A percentile compares a stretch with the other conserved stretches of the same genome.
These are phyloP conservation scores for Microcyclosporella mali DNA, from an alignment of 2,329 filamentous ascomycete species.

Conservation along the genomic window DNA sequence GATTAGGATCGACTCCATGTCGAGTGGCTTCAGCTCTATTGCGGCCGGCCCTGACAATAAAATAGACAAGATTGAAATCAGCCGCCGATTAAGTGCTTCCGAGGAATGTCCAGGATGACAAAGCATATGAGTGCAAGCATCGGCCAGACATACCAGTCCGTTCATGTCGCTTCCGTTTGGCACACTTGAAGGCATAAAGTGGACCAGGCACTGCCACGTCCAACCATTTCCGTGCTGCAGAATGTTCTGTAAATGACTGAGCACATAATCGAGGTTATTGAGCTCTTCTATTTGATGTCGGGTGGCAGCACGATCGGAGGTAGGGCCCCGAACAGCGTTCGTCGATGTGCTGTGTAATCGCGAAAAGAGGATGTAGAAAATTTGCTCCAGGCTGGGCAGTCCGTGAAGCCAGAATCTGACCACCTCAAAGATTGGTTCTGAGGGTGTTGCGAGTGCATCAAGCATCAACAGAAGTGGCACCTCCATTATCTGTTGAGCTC, in stretches of 20 bases:
- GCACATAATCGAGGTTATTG: slow-evolving; percentile 68
- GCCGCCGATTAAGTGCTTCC: slow-evolving; percentile 10
- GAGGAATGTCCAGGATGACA: slow-evolving; percentile 12
- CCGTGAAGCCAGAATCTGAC: slow-evolving; percentile 75
- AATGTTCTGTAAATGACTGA: slow-evolving; percentile 68
- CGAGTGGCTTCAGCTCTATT: slow-evolving; percentile 14
- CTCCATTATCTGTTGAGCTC: slow-evolving; percentile 57
- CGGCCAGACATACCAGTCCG: slow-evolving; percentile 20
- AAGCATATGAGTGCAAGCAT: slow-evolving; percentile 18
- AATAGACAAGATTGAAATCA: slow-evolving; percentile 19
- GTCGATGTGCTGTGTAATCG: too few species aligned
- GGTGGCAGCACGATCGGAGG: not conserved
- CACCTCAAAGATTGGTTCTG: slow-evolving; percentile 67
- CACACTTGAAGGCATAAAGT: not conserved
- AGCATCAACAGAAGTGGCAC: slow-evolving; percentile 76
- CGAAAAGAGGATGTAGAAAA: slow-evolving; percentile 33
- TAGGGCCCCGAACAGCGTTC: too few species aligned
- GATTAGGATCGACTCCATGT: slow-evolving; percentile 25
- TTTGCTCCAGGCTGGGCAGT: slow-evolving; percentile 46
- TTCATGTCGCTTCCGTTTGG: slow-evolving; percentile 5
- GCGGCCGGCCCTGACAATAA: slow-evolving; percentile 18
- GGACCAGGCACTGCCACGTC: slow-evolving; percentile 23
- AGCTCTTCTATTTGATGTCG: slow-evolving; percentile 12
- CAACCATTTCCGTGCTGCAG: slow-evolving; percentile 51
- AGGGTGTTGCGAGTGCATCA: slow-evolving; percentile 68